Evolutionary conservation across 2,329 filamentous ascomycete species (phyloP), one percentile per base, ranked within the genome.

Genomic region (Daldinia sp.): DNA sequence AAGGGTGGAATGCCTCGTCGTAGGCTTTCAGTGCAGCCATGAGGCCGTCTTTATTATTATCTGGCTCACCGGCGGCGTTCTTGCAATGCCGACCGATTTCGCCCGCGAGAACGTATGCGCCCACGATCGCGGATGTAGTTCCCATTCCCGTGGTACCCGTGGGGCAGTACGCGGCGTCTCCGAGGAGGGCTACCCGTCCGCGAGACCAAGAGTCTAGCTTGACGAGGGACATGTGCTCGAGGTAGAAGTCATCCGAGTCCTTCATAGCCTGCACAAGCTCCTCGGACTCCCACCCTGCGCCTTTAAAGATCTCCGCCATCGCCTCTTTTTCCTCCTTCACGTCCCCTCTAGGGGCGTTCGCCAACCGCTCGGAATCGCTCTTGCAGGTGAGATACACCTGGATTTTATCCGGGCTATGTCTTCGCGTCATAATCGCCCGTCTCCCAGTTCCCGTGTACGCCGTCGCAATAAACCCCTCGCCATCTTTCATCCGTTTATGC

Each of bases 101-200:
- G 3, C 82, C 82, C 0, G 82, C 82, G 3, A 85, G 75, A 1
- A 83, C 70, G 66, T 84, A 85, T 1, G 80, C 82, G 3, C 78
- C 77, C 2, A 80, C 70, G 0, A 84, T 64, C 0, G 77, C 76
- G 2, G 73, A 62, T 0, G 76, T 76, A 0, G 80, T 82, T 2
- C 81, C 81, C 76, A 80, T 78, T 0, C 82, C 82, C 2, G 79
- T 80, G 6, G 76, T 70, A 1, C 78, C 76, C 2, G 79, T 77
- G 0, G 81, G 80, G 30, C 76, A 77, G 67, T 78, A 80, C 0
- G 75, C 83, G 4, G 84, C 81, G 53, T 87, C 84, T 0, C 83
- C 84, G 1, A 85, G 67, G 1, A 84, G 72, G 0, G 77, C 77
- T n/a, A 84, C 78, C 0, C 80, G 80, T 0, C 80, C 78, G 0